Evolutionary conservation across 1,284 basidiomycete genomes (phyloP), one percentile per base, ranked within the genome.

Genomic region (Fomitopsis betulina): DNA sequence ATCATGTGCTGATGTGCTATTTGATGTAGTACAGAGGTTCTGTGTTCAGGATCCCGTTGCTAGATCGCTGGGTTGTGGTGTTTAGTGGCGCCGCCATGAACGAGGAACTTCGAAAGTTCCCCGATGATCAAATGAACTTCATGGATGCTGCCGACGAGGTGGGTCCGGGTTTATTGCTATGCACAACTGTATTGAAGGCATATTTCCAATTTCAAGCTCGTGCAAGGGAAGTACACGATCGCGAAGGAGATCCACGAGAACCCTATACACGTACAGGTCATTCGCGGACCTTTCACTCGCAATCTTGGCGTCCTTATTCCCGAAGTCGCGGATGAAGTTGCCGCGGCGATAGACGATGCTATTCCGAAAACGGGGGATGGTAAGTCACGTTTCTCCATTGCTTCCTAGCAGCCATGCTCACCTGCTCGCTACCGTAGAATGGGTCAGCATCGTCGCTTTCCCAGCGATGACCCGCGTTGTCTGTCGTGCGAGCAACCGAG

Each of bases 401-500:
- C 17, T 19, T 30, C 9, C 32, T 1, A 6, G 5, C 15, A 6
- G 19, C 17, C 5, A 27, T 6, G 32, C 37, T 10, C 10, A 27
- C n/a, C 27, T 55, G 25, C n/a, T 15, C 17, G 25, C 10, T 3
- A 13, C 21, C 37, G 9, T 42, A 39, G 55, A 74, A 54, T 70
- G 67, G 58, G 57, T 64, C 21, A 63, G 58, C 9, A 53, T 76
- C 6, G 70, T 69, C 13, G 64, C 73, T 17, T 73, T 76, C 53
- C 62, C 70, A n/a, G 73, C 72, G 7, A 76, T 79, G 72, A 75
- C 72, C 30, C 69, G 73, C 45, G 63, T 80, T 38, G 73, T 81
- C 40, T 75, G 76, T 7, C 70, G 78, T 27, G 72, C 76, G 30
- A 78, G 73, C 60, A 81, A 79, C 61, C 72, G 79, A 42, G 74